phyloP scores from a whole-genome alignment of 495 filamentous ascomycete species.

The Hypoxylon perforatum region DNA sequence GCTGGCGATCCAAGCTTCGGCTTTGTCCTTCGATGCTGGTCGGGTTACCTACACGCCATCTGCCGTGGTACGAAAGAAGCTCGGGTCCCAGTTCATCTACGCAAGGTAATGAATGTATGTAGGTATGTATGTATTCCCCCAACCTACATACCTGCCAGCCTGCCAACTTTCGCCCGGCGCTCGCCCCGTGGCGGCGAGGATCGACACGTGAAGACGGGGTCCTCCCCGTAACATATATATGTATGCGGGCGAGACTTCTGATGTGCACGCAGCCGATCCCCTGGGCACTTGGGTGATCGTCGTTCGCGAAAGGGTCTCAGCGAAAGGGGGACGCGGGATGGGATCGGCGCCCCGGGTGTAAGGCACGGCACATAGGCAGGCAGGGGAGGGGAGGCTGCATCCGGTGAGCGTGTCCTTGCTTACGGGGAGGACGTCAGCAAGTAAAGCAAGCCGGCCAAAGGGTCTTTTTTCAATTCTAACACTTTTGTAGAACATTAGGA shows the following conservation, averaged over 20 bases:
- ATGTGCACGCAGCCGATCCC: conserved; percentile 7
- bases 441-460: neutral
- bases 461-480: no score
- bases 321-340: conserved; percentile 27
- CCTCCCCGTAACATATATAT: neutral
- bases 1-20: no score
- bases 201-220: conserved; percentile 29
- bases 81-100: neutral
- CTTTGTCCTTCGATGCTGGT: no score
- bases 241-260: conserved; percentile 10
- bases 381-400: conserved; percentile 33
- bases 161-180: conserved; percentile 30
- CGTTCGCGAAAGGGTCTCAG: conserved; percentile 11
- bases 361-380: conserved; percentile 30
- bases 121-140: neutral
- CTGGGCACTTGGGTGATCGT: conserved; percentile 30
- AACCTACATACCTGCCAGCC: conserved; percentile 19
- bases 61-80: conserved; percentile 7
- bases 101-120: neutral
- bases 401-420: conserved; percentile 28
- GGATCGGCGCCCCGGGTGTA: conserved; percentile 42
- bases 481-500: no score
- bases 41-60: no score
- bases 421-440: neutral
- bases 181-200: conserved; percentile 15